A percentile compares a stretch with the other conserved stretches of the same genome.
Conservation (phyloP, 2,329 filamentous ascomycete species). For the Xylaria sp. region DNA sequence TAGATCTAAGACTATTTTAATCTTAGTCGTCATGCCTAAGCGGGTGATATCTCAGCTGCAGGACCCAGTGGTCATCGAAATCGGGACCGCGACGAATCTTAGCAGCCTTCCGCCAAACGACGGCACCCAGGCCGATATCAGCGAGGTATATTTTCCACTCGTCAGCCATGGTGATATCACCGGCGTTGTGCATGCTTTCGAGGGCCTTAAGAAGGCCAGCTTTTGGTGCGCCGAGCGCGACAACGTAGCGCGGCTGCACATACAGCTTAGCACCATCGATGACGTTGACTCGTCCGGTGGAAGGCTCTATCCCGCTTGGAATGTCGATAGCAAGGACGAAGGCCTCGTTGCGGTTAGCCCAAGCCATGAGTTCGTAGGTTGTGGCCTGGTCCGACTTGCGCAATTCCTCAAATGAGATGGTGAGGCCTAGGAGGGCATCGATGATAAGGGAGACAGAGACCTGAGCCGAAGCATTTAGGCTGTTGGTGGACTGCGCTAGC, state of each 20-base stretch:
- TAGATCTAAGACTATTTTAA: not conserved
- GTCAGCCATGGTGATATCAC: conserved; percentile 60
- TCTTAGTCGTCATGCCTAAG: conserved; percentile 29
- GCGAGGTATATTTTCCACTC: conserved; percentile 85
- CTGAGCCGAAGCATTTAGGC: conserved; percentile 45
- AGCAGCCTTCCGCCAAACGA: conserved; percentile 86
- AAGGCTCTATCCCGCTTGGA: conserved; percentile 87
- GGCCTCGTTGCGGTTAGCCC: conserved; percentile 89
- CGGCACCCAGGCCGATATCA: conserved; percentile 85
- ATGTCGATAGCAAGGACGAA: conserved; percentile 89
- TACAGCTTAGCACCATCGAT: conserved; percentile 83
- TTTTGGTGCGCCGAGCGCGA: conserved; percentile 88
- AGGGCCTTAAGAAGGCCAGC: conserved; percentile 84
- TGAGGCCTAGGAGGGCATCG: conserved; percentile 87
- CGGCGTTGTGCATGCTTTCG: conserved; percentile 65
- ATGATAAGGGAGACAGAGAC: conserved; percentile 58
- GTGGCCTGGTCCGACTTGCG: conserved; percentile 83
- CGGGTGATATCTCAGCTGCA: conserved; percentile 70
- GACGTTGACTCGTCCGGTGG: conserved; percentile 72
- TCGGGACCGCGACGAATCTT: conserved; percentile 85
- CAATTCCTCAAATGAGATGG: conserved; percentile 89
- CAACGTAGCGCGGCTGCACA: conserved; percentile 82
- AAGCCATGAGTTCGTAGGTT: conserved; percentile 90
- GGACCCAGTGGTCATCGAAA: conserved; percentile 88
- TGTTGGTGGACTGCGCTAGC: conserved; percentile 59